phyloP scores from a whole-genome alignment of 768 basidiomycete species.

The Tricholoma furcatifolium region DNA sequence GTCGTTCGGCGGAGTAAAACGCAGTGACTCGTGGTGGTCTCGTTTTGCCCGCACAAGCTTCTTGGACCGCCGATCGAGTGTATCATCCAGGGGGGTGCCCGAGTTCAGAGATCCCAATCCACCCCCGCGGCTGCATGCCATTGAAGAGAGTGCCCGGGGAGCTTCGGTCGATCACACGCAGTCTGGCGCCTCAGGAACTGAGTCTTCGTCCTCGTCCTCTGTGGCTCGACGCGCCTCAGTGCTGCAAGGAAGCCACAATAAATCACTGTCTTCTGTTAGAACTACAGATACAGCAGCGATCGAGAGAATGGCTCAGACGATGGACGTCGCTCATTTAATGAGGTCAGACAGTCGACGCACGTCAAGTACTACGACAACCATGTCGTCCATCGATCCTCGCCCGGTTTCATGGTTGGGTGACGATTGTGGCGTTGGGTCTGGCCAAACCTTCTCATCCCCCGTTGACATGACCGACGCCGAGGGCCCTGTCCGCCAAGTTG shows the following conservation, averaged over 20 bases:
- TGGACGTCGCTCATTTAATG: conserved; percentile 66
- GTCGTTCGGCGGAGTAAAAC: conserved; percentile 50
- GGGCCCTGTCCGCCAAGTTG: conserved; percentile 6
- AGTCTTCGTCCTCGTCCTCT: conserved; percentile 7
- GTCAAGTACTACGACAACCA: conserved; percentile 27
- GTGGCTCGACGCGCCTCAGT: conserved; percentile 12
- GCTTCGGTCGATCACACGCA: conserved; percentile 15
- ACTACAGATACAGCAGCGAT: conserved; percentile 72
- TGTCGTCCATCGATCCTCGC: conserved; percentile 28
- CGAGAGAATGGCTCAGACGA: conserved; percentile 60
- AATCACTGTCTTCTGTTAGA: conserved; percentile 53
- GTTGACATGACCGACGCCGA: conserved; percentile 24
- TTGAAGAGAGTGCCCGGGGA: conserved; percentile 51
- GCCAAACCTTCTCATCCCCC: conserved; percentile 30
- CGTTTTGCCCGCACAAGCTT: conserved; percentile 68
- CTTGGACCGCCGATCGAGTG: conserved; percentile 54
- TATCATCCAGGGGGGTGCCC: conserved; percentile 30
- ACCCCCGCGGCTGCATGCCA: conserved; percentile 59
- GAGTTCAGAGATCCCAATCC: conserved; percentile 84
- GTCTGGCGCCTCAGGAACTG: conserved; percentile 10
- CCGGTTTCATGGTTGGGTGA: conserved; percentile 6
- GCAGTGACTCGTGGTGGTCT: conserved; percentile 78
- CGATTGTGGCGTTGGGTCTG: conserved; percentile 12
- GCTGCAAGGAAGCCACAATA: conserved; percentile 37
- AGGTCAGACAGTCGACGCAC: conserved; percentile 31